Evolutionary conservation across 2,329 filamentous ascomycete genomes (phyloP).

Genomic region (Blastomyces parvus): DNA sequence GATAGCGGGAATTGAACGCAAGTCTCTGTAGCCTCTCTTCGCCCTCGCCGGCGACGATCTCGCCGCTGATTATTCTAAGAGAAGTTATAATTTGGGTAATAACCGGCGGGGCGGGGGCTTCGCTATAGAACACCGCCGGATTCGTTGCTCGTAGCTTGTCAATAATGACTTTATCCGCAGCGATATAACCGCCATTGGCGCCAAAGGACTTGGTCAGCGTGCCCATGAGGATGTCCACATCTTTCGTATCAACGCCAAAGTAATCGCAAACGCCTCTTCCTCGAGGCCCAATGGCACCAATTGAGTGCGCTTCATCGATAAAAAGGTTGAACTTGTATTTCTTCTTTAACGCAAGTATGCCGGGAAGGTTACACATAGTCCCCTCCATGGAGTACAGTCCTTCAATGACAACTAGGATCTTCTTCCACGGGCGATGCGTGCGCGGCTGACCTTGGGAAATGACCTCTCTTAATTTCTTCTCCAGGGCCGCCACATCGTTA

Average conservation of each 20-base stretch:
- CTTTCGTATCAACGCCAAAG: conserved; percentile 76
- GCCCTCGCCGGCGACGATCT: conserved; percentile 79
- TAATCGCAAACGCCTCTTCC: conserved; percentile 96
- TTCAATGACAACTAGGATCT: conserved; percentile 93
- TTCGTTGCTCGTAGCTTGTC: conserved; percentile 84
- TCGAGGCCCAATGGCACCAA: conserved; percentile 79
- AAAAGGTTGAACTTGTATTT: conserved; percentile 97
- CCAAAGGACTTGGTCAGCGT: conserved; percentile 98
- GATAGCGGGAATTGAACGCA: conserved; percentile 95
- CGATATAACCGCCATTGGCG: conserved; percentile 92
- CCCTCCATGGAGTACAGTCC: conserved; percentile 99
- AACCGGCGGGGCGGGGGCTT: conserved; percentile 78
- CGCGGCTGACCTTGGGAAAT: conserved; percentile 95
- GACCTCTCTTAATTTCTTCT: conserved; percentile 74
- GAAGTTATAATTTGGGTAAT: conserved; percentile 84
- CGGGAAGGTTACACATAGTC: conserved; percentile 95
- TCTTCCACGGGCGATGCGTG: conserved; percentile 98
- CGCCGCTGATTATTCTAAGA: conserved; percentile 79
- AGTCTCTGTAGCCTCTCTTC: conserved; percentile 92
- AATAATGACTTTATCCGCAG: conserved; percentile 79
- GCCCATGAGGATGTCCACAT: conserved; percentile 95
- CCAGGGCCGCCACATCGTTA: conserved; percentile 86
- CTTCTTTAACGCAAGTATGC: conserved; percentile 74
- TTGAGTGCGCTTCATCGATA: conserved; percentile 91
- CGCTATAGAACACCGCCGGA: conserved; percentile 75